These are phyloP conservation scores for Penicillium sp. DNA, from an alignment of 2,329 filamentous ascomycete genomes.

Conservation along the genomic window DNA sequence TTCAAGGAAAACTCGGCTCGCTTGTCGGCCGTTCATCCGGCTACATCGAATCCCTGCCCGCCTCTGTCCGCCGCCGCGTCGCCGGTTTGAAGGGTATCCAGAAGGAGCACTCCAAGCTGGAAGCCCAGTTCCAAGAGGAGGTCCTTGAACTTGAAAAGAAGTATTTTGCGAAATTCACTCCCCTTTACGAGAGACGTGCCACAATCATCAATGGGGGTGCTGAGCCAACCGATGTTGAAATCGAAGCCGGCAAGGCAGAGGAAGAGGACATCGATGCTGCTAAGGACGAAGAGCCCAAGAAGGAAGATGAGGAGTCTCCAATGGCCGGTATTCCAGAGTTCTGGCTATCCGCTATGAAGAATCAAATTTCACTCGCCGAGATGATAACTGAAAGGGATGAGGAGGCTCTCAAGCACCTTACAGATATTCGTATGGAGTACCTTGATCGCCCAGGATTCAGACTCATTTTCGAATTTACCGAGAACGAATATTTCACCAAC, in stretches of 20 bases:
- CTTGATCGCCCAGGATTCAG: constrained; percentile 98
- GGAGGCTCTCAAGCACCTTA: constrained; percentile 84
- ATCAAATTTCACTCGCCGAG: constrained; percentile 94
- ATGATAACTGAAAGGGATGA: constrained; percentile 99
- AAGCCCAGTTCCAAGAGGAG: constrained; percentile 98
- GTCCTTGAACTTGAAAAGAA: constrained; percentile 98
- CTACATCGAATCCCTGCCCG: constrained; percentile 94
- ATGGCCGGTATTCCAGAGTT: constrained; percentile 93
- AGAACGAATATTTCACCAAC: constrained; percentile 97
- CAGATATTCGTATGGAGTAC: constrained; percentile 98
- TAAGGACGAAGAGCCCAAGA: constrained; percentile 59
- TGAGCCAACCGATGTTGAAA: constrained; percentile 86
- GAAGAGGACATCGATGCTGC: constrained; percentile 68
- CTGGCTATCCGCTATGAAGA: constrained; percentile 99
- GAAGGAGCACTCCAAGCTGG: constrained; percentile 97
- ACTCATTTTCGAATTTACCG: constrained; percentile 93
- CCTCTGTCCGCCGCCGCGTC: constrained; percentile 87
- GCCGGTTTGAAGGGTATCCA: constrained; percentile 96
- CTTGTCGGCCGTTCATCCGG: constrained; percentile 95
- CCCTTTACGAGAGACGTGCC: constrained; percentile 93
- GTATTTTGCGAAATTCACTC: constrained; percentile 98
- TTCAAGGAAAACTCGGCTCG: constrained; percentile 91
- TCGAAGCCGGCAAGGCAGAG: constrained; percentile 83
- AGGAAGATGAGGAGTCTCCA: constrained; percentile 50
- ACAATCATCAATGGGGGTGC: constrained; percentile 84